Percentiles rank a stretch among this genome's conserved stretches.
Conservation (phyloP, 2,329 filamentous ascomycete genomes). For the Colletotrichum lupini region DNA sequence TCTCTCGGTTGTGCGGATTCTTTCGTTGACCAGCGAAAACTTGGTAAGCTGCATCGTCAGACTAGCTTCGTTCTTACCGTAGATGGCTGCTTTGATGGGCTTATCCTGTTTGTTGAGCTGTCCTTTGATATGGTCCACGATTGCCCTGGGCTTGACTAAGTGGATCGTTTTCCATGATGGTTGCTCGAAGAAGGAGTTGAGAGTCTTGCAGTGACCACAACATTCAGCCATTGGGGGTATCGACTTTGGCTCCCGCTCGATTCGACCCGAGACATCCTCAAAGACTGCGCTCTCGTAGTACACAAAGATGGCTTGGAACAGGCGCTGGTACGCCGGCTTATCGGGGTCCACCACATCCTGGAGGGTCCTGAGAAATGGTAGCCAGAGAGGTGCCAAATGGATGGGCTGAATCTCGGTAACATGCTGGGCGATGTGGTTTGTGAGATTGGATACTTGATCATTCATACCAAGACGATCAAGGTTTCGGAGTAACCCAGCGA, state of each 20-base stretch:
- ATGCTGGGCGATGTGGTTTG: background rate
- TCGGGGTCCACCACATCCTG: constrained; percentile 21
- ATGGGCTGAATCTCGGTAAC: constrained; percentile 21
- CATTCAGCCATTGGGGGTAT: constrained; percentile 21
- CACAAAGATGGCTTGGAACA: constrained; percentile 20
- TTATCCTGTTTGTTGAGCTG: constrained; percentile 21
- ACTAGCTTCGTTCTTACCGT: constrained; percentile 13
- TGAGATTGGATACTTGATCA: constrained; percentile 2
- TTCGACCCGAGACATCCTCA: constrained; percentile 12
- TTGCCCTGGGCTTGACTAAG: constrained; percentile 12
- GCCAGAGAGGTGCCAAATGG: constrained; percentile 24
- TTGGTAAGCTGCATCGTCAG: constrained; percentile 30
- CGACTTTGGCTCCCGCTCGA: constrained; percentile 2
- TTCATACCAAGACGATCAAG: constrained; percentile 23
- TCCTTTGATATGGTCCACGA: constrained; percentile 11
- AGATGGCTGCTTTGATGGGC: constrained; percentile 14
- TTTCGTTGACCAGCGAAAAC: constrained; percentile 19
- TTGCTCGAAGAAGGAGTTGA: constrained; percentile 23
- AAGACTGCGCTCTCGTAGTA: constrained; percentile 18
- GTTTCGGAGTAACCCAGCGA: constrained; percentile 25
- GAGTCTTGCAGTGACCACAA: constrained; percentile 18
- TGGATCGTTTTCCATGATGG: constrained; percentile 26
- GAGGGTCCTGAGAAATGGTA: constrained; percentile 16
- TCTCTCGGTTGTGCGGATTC: background rate
- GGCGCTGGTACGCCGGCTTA: constrained; percentile 3